These are phyloP conservation scores for Thalassiosira mediterranea DNA, from an alignment of 352 stramenopile species.

Conservation along the genomic window DNA sequence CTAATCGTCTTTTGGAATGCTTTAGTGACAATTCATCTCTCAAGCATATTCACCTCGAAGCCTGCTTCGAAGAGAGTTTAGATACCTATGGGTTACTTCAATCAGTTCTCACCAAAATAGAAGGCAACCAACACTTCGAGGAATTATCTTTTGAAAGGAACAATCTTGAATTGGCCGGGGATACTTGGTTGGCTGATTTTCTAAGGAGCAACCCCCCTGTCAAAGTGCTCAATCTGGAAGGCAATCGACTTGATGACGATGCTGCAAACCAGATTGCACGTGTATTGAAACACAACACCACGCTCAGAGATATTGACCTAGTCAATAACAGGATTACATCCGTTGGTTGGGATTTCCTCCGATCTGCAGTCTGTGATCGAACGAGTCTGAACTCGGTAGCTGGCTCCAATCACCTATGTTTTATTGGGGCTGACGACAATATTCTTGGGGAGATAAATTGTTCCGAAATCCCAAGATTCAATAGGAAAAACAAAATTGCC, in stretches of 20 bases:
- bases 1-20: no score
- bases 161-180: not conserved
- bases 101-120: not conserved
- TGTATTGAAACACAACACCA: not conserved
- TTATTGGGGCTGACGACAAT: not conserved
- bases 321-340: not conserved
- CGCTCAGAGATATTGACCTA: not conserved
- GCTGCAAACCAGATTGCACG: not conserved
- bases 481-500: not conserved
- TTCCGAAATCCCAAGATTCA: not conserved
- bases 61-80: no score
- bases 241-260: not conserved
- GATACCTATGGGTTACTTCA: no score
- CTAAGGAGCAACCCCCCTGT: not conserved
- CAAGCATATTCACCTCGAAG: no score
- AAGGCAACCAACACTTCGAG: constrained; percentile 2
- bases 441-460: no score
- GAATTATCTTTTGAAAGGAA: not conserved
- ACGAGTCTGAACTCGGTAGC: not conserved
- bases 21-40: no score
- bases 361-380: not conserved
- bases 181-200: not conserved
- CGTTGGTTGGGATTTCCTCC: not conserved
- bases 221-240: not conserved
- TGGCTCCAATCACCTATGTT: constrained; percentile 1